These are phyloP conservation scores for Wallacemonas collosoma DNA, from an alignment of 208 protist species.

Conservation along the genomic window DNA sequence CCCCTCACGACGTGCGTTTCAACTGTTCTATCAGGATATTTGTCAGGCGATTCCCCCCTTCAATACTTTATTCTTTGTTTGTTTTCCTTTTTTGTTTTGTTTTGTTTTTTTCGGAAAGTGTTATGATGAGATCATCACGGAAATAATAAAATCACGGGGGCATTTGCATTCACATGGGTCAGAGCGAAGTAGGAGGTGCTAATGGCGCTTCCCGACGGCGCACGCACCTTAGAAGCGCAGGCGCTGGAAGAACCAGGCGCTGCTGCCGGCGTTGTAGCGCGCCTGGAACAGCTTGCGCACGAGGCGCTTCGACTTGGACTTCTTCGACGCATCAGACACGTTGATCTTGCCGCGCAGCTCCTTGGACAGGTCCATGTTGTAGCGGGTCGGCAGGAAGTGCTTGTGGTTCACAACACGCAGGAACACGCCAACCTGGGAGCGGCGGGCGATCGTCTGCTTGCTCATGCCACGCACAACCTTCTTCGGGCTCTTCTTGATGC, in stretches of 20 bases:
- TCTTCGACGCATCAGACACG: constrained; percentile 89
- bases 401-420: constrained; percentile 98
- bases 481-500: constrained; percentile 96
- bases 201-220: background rate
- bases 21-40: no score
- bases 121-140: constrained; percentile 9
- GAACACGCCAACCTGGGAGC: constrained; percentile 95
- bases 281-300: constrained; percentile 94
- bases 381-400: constrained; percentile 98
- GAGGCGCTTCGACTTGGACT: constrained; percentile 79
- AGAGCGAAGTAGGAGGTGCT: background rate
- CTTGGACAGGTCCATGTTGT: constrained; percentile 93
- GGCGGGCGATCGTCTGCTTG: constrained; percentile 91
- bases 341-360: constrained; percentile 92
- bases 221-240: constrained; percentile 95
- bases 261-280: constrained; percentile 96
- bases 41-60: background rate
- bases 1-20: no score
- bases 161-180: constrained; percentile 6
- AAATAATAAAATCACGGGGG: constrained; percentile 10
- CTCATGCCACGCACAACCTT: constrained; percentile 95
- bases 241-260: constrained; percentile 84
- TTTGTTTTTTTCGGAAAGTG: background rate
- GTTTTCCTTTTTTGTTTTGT: background rate
- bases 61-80: background rate